Base-by-base conservation (phyloP, 352 stramenopile genomes). In the Pythium chondricola region DNA sequence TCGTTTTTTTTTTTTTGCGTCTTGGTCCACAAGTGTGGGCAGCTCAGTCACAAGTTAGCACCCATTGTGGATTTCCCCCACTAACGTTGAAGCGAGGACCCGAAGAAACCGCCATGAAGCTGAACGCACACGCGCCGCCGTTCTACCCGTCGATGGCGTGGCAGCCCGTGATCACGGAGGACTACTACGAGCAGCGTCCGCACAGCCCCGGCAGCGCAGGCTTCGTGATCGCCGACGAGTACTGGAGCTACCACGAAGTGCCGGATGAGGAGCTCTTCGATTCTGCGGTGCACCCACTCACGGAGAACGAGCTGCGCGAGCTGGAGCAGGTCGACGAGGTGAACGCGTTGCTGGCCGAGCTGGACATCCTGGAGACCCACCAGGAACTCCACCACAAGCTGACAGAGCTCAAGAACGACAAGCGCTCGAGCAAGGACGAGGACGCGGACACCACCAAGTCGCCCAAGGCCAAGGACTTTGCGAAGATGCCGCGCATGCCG, bases 211-310 rank as follows among this genome's bases (percentile, higher is more conserved):
- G 74, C 26, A 77, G 72, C 46, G 46, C 67, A 11, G 77, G 72
- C 41, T 86, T 86, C 38, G 77, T 83, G 52, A 79, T 85, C 48
- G 73, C 69, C 6, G 70, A 86, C 50, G 55, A 58, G 11, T 71
- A 78, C 42, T 76, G 74, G 58, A 21, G 52, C 7, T 38, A 63
- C 40, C 68, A 72, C 14, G 70, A 83, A 39, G 74, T 90, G 41
- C 71, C 79, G 2, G 79, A 90, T 31, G 79, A 90, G 47, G 76
- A 90, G 63, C 64, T 90, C 27, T 90, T 90, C 46, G 76, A 90
- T 56, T 43, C 79, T 0, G 67, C 70, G 43, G 69, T 71, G 53
- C 72, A 83, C 61, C 79, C 76, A 24, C 58, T 90, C 40, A 65
- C 73, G 40, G 32, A 54, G 1, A 52, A 81, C 17, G 79, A 90